phyloP scores from a whole-genome alignment of 1,284 basidiomycete species.

The Pisolithus thermaeus region DNA sequence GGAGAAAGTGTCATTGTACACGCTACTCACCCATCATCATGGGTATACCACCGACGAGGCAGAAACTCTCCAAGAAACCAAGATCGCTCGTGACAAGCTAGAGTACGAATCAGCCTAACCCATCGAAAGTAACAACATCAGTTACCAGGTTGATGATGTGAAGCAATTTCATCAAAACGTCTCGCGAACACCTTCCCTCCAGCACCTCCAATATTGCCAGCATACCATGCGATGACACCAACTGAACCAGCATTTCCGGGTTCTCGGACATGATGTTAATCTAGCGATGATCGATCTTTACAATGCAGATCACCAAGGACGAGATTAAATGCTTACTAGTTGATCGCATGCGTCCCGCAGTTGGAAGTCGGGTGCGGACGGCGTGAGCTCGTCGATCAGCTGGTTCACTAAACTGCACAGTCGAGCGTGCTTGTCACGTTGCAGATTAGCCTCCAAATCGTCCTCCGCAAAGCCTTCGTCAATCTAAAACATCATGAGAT shows the following conservation, averaged over 20 bases:
- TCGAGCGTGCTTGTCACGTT: slow-evolving; percentile 87
- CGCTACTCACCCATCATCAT: slow-evolving; percentile 75
- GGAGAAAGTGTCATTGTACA: background rate
- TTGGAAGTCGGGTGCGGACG: slow-evolving; percentile 74
- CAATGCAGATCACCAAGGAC: background rate
- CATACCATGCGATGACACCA: slow-evolving; percentile 92
- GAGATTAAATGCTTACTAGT: slow-evolving; percentile 48
- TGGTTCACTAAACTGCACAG: slow-evolving; percentile 76
- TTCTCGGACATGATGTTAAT: slow-evolving; percentile 73
- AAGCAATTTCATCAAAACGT: slow-evolving; percentile 79
- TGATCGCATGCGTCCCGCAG: slow-evolving; percentile 84
- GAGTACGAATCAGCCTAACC: slow-evolving; percentile 1
- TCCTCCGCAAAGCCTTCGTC: slow-evolving; percentile 88
- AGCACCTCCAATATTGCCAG: slow-evolving; percentile 90
- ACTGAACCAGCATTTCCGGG: slow-evolving; percentile 85
- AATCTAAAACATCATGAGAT: slow-evolving; percentile 45
- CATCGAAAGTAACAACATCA: slow-evolving; percentile 15
- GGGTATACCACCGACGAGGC: slow-evolving; percentile 89
- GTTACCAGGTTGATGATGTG: slow-evolving; percentile 84
- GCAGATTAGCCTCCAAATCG: slow-evolving; percentile 83
- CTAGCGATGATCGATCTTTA: slow-evolving; percentile 36
- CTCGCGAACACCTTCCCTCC: slow-evolving; percentile 76
- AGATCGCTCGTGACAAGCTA: slow-evolving; percentile 86
- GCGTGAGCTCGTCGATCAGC: slow-evolving; percentile 82
- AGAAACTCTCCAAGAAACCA: slow-evolving; percentile 90